phyloP scores from a whole-genome alignment of 306 rosid genomes.

The Vigna hirtella region DNA sequence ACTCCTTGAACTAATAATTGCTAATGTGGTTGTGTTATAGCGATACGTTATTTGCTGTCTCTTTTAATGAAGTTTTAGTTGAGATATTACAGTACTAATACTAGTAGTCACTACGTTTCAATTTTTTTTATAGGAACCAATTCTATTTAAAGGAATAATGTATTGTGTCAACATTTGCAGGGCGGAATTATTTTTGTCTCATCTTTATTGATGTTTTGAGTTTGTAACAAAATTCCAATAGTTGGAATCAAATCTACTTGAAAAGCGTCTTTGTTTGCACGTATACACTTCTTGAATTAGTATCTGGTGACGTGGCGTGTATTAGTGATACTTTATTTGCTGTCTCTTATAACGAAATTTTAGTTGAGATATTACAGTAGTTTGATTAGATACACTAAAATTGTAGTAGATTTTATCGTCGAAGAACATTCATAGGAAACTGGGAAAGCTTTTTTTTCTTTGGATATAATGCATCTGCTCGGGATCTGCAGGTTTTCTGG shows the following conservation, averaged over 20 bases:
- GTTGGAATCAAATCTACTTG: not conserved
- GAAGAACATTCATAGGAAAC: not conserved
- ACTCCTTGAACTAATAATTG: not conserved
- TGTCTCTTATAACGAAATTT: not conserved
- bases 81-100: not conserved
- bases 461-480: not conserved
- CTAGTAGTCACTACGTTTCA: too few species aligned
- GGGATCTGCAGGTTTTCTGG: conserved; percentile 13
- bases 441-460: not conserved
- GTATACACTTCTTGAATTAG: not conserved
- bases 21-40: not conserved
- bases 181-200: not conserved
- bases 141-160: not conserved
- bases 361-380: not conserved
- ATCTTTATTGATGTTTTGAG: conserved; percentile 16
- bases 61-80: not conserved
- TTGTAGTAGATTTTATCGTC: not conserved
- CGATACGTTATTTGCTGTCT: too few species aligned
- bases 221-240: not conserved
- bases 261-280: conserved; percentile 10
- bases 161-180: not conserved
- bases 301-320: not conserved
- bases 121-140: not conserved
- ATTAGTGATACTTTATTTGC: not conserved
- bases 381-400: not conserved